A percentile compares a stretch with the other conserved stretches of the same genome.
These are phyloP conservation scores for Naganishia randhawae DNA, from an alignment of 768 basidiomycete genomes.

Conservation along the genomic window DNA sequence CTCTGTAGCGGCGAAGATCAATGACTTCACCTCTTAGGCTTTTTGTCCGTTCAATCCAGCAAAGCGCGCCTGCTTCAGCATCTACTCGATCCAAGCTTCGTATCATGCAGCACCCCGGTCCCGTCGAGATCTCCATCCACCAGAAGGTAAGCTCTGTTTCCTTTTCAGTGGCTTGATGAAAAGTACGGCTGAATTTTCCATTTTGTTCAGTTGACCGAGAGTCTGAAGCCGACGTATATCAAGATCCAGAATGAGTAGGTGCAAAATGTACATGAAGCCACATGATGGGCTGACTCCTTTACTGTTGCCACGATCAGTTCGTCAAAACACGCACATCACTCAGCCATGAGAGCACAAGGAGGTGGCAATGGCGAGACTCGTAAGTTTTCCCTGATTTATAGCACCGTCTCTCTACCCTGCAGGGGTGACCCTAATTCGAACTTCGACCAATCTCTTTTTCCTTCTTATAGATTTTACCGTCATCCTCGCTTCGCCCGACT, in stretches of 20 bases:
- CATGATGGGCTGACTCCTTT: background rate
- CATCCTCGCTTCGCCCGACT: conserved; percentile 40
- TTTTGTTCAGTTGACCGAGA: conserved; percentile 46
- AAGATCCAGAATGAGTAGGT: conserved; percentile 51
- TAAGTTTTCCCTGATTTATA: conserved; percentile 31
- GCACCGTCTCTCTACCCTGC: background rate
- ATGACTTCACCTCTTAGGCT: conserved; percentile 9
- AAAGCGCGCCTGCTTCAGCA: background rate
- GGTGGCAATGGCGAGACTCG: conserved; percentile 54
- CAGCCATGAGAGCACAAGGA: conserved; percentile 52
- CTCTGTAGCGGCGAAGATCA: too few relatives aligned
- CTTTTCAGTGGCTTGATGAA: background rate
- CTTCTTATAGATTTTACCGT: conserved; percentile 49
- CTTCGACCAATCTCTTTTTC: background rate
- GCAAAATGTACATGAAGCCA: conserved; percentile 11
- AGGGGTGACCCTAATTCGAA: background rate
- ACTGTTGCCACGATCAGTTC: conserved; percentile 30
- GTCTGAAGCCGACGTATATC: conserved; percentile 47
- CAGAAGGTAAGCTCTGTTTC: conserved; percentile 40
- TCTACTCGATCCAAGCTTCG: conserved; percentile 21
- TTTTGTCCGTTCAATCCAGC: conserved; percentile 3
- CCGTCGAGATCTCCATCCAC: conserved; percentile 49
- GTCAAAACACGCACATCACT: conserved; percentile 51
- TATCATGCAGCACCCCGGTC: conserved; percentile 38
- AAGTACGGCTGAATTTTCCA: background rate